phyloP scores from a whole-genome alignment of 1,284 basidiomycete genomes.

The Cutaneotrichosporon sp. region DNA sequence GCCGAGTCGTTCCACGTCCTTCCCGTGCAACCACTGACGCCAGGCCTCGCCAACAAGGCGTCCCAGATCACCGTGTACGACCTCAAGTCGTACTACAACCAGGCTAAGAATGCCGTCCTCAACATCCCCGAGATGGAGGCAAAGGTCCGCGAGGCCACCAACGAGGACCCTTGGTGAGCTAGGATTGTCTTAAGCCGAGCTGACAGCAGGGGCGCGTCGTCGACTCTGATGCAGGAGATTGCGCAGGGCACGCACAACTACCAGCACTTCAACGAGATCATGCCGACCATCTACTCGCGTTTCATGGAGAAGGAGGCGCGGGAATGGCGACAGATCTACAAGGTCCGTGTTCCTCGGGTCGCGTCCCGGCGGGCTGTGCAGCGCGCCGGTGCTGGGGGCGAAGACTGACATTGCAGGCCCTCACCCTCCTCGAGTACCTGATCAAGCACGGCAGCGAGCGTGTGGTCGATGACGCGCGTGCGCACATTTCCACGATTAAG shows the following conservation, averaged over 20 bases:
- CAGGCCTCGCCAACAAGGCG: slow-evolving; percentile 54
- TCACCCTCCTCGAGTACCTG: slow-evolving; percentile 92
- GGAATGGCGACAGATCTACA: slow-evolving; percentile 99
- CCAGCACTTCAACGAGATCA: slow-evolving; percentile 99
- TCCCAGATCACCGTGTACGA: slow-evolving; percentile 69
- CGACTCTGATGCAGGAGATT: slow-evolving; percentile 98
- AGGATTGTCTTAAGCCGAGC: too few relatives aligned
- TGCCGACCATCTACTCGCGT: slow-evolving; percentile 93
- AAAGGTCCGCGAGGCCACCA: slow-evolving; percentile 96
- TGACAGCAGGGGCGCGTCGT: slow-evolving; percentile 83
- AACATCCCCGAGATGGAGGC: slow-evolving; percentile 90
- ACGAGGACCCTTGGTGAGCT: slow-evolving; percentile 96
- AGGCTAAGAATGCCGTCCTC: slow-evolving; percentile 71
- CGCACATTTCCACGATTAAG: slow-evolving; percentile 93
- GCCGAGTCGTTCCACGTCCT: too few relatives aligned
- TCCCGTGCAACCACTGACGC: background rate
- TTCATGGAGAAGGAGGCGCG: slow-evolving; percentile 98
- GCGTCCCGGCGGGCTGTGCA: background rate
- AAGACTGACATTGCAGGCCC: slow-evolving; percentile 60
- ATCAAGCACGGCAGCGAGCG: slow-evolving; percentile 98
- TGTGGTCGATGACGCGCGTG: slow-evolving; percentile 95
- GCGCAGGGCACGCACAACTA: slow-evolving; percentile 58
- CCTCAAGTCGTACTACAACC: slow-evolving; percentile 89
- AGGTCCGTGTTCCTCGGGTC: slow-evolving; percentile 58
- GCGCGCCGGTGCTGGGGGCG: background rate